Percentiles rank a stretch among this genome's conserved stretches.
These are phyloP conservation scores for Serendipita indica DNA, from an alignment of 768 basidiomycete genomes.

Conservation along the genomic window DNA sequence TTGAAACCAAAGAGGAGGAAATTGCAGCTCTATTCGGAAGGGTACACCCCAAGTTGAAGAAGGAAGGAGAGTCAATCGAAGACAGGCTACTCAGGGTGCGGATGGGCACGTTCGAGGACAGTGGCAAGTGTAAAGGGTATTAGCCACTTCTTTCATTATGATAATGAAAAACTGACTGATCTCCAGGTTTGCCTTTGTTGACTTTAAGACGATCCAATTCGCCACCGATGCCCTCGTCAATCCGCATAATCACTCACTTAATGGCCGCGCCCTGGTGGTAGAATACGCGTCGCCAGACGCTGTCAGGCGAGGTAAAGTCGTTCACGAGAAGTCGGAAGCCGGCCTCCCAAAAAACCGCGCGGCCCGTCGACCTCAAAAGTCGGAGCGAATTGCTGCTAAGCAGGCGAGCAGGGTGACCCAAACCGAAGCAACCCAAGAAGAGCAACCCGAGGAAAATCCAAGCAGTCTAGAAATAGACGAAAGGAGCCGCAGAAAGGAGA, in stretches of 20 bases:
- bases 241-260: slow-evolving; percentile 65
- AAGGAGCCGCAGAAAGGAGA: background rate
- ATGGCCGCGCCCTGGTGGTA: slow-evolving; percentile 72
- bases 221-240: slow-evolving; percentile 76
- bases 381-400: slow-evolving; percentile 1
- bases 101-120: slow-evolving; percentile 93
- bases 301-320: slow-evolving; percentile 47
- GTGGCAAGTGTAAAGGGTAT: slow-evolving; percentile 90
- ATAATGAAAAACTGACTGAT: background rate
- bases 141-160: background rate
- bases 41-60: slow-evolving; percentile 18
- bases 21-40: slow-evolving; percentile 51
- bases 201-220: slow-evolving; percentile 64
- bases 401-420: background rate
- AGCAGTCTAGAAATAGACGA: background rate
- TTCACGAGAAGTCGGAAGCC: background rate
- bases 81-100: slow-evolving; percentile 33
- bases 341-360: background rate
- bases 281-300: slow-evolving; percentile 85
- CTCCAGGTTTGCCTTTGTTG: slow-evolving; percentile 80
- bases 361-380: background rate
- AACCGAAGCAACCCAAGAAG: background rate
- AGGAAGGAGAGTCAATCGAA: slow-evolving; percentile 29
- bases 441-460: background rate
- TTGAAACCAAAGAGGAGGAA: slow-evolving; percentile 68